A percentile compares a stretch with the other conserved stretches of the same genome.
Evolutionary conservation across 768 basidiomycete genomes (phyloP).

Genomic region (Russula sp.): DNA sequence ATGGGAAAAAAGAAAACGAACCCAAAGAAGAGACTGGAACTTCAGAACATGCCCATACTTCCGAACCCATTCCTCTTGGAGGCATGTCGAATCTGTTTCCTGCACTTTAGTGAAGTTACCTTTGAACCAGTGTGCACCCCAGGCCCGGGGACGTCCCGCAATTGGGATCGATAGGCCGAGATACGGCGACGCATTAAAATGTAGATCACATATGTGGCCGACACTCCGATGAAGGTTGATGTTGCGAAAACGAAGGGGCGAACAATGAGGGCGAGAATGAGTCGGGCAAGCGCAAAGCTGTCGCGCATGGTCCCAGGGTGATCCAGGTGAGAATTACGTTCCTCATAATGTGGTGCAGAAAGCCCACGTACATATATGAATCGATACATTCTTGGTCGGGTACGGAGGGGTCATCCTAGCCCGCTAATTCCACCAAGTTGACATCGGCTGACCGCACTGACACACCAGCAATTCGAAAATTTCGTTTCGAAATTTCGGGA

Average conservation of each 20-base stretch:
- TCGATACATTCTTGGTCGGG: background rate
- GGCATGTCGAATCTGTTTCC: constrained; percentile 12
- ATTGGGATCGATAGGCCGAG: constrained; percentile 1
- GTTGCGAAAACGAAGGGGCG: background rate
- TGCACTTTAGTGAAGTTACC: constrained; percentile 12
- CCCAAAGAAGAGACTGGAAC: constrained; percentile 13
- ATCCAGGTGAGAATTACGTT: background rate
- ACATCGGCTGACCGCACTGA: no score
- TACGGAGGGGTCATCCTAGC: background rate
- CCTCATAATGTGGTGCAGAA: background rate
- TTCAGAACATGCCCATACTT: constrained; percentile 22
- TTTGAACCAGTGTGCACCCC: constrained; percentile 7
- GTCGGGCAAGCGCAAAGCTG: background rate
- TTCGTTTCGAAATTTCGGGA: no score
- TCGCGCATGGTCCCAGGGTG: background rate
- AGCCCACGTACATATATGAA: background rate
- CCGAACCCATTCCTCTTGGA: constrained; percentile 26
- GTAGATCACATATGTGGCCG: background rate
- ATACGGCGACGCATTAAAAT: background rate
- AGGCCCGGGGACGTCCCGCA: constrained; percentile 18
- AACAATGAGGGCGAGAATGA: background rate
- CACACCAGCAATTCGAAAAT: no score
- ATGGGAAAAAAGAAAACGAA: constrained; percentile 13
- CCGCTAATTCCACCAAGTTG: background rate
- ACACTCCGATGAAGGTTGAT: background rate